Percentiles rank a stretch among this genome's conserved stretches.
phyloP scores from a whole-genome alignment of 306 rosid species.

The Cicer bijugum region DNA sequence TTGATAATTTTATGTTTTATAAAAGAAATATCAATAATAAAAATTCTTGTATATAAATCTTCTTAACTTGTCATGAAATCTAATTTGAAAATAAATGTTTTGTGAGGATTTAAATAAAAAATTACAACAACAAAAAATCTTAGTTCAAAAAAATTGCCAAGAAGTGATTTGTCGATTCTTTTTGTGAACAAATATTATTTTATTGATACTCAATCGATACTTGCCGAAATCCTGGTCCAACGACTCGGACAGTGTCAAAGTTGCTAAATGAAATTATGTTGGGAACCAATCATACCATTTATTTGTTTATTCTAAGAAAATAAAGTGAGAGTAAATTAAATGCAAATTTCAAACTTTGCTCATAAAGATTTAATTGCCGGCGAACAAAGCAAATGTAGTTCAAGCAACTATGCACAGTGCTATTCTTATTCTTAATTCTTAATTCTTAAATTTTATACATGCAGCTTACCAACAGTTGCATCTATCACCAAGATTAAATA shows the following conservation, averaged over 20 bases:
- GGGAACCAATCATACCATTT: not conserved
- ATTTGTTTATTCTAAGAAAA: not conserved
- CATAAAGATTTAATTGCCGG: not conserved
- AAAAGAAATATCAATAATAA: too few relatives aligned
- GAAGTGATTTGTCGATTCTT: too few relatives aligned
- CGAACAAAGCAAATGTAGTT: not conserved
- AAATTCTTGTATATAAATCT: too few relatives aligned
- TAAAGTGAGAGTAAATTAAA: not conserved
- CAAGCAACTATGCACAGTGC: constrained; percentile 4
- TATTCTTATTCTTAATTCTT: not conserved
- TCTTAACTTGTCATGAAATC: too few relatives aligned
- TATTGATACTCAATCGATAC: not conserved
- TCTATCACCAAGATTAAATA: constrained; percentile 19
- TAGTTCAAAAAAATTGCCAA: too few relatives aligned
- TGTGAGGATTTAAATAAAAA: too few relatives aligned
- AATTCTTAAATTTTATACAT: not conserved
- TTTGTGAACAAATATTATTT: too few relatives aligned
- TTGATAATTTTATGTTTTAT: too few relatives aligned
- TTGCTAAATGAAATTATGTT: not conserved
- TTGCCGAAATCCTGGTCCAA: too few relatives aligned
- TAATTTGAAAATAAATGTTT: too few relatives aligned
- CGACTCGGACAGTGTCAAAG: not conserved
- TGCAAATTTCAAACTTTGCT: not conserved
- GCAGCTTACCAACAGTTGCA: constrained; percentile 2
- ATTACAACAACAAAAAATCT: too few relatives aligned